These are phyloP conservation scores for Talaromyces marneffei DNA, from an alignment of 2,329 filamentous ascomycete species.

Conservation along the genomic window DNA sequence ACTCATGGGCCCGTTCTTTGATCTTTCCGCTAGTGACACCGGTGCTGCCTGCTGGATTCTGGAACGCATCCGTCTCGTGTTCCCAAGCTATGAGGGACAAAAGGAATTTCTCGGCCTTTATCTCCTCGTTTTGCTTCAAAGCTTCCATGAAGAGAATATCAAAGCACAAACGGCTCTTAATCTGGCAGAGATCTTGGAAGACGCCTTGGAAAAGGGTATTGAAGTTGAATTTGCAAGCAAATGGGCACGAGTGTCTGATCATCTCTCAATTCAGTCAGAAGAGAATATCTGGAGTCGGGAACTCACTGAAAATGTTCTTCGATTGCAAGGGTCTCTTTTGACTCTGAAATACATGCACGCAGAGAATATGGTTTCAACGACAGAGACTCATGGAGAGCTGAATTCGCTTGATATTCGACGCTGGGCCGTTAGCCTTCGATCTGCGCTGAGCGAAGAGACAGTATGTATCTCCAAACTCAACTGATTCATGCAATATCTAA, in stretches of 20 bases:
- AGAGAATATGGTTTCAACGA: constrained; percentile 12
- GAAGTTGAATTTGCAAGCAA: constrained; percentile 23
- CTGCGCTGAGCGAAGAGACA: constrained; percentile 38
- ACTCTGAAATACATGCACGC: constrained; percentile 20
- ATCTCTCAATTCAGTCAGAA: constrained; percentile 22
- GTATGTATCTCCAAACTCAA: constrained; percentile 21
- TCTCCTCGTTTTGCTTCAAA: constrained; percentile 24
- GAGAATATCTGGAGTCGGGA: constrained; percentile 31
- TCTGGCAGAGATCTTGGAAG: constrained; percentile 30
- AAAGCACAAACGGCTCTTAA: constrained; percentile 28
- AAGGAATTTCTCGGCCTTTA: constrained; percentile 27
- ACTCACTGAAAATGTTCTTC: constrained; percentile 32
- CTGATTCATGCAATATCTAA: constrained; percentile 8
- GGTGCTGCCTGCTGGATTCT: constrained; percentile 33
- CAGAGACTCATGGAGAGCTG: constrained; percentile 13
- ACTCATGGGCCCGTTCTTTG: constrained; percentile 19
- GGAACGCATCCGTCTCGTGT: constrained; percentile 25
- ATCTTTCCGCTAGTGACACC: constrained; percentile 26
- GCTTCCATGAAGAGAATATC: constrained; percentile 21
- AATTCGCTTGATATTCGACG: constrained; percentile 22
- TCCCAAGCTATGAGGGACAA: constrained; percentile 21
- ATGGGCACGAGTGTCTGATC: constrained; percentile 23
- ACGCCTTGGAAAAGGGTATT: constrained; percentile 19
- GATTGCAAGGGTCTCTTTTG: constrained; percentile 35
- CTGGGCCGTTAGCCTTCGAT: constrained; percentile 33